Base-by-base conservation (phyloP, 345 rosid genomes). In the Gossypium anomalum region DNA sequence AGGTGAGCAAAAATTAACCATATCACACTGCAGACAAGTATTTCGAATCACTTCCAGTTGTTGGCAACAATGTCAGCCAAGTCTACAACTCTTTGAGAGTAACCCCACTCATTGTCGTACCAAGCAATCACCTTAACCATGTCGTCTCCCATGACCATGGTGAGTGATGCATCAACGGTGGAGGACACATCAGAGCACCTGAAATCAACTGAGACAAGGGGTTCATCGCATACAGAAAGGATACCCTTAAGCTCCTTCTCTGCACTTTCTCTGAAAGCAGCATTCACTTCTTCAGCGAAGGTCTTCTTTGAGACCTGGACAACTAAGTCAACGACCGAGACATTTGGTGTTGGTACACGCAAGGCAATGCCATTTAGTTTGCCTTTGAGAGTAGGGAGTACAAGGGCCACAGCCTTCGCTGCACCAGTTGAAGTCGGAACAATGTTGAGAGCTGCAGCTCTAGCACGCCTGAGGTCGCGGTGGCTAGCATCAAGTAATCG, bases 101-200 rank as follows among this genome's bases (percentile, higher is more conserved):
- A 94, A 69, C 98, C 97, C 98, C 98, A 94, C 77, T 94, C 97
- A 17, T 94, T 92, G 75, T 94, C 97, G 77, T 91, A 92, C 97
- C 97, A 94, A 29, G 98, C 98, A 77, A 94, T 91, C 71, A 94
- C 97, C 85, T 94, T 94, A 61, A 94, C 93, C 97, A 94, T 88
- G 81, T 90, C 98, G 76, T 94, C 98, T 68, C 98, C 98, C 98
- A 94, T 94, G n/a, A 94, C 98, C 94, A 94, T 84, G 53, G 98
- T 92, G 47, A 92, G 89, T 0, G 97, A 89, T 45, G 97, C 83
- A 74, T 94, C 98, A n/a, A 92, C 88, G 1, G 95, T 87, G n/a
- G 95, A 86, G 14, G 94, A 89, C 16, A 88, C 96, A 77, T 94
- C 98, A 0, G 86, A 82, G 88, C 98, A 94, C 85, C 98, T 84